phyloP scores from a whole-genome alignment of 176 grass and related monocot species.

The Lolium multiflorum region DNA sequence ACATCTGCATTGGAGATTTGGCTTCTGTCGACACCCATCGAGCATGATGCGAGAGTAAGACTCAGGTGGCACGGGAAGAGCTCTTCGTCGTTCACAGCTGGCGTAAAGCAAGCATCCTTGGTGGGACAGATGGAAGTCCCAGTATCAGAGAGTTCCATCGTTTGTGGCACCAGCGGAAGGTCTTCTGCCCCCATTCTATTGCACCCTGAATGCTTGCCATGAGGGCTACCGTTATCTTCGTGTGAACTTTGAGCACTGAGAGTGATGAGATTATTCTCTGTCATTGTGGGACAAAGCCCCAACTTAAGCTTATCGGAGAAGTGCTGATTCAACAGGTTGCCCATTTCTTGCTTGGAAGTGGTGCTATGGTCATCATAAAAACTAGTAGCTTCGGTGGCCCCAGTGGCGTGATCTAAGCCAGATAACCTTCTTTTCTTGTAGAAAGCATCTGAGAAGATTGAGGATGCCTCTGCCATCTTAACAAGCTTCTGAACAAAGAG shows the following conservation, averaged over 20 bases:
- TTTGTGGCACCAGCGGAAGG: conserved; percentile 47
- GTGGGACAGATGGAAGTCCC: conserved; percentile 66
- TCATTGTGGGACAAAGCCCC: conserved; percentile 67
- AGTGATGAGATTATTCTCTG: conserved; percentile 48
- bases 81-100: conserved; percentile 44
- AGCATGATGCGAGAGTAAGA: conserved; percentile 77
- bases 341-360: conserved; percentile 66
- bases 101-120: conserved; percentile 51
- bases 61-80: conserved; percentile 73
- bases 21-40: conserved; percentile 48
- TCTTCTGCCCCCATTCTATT: conserved; percentile 43
- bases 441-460: conserved; percentile 49
- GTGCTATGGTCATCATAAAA: conserved; percentile 84
- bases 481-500: conserved; percentile 78
- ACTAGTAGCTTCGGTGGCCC: conserved; percentile 55
- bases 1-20: conserved; percentile 43
- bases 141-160: conserved; percentile 60
- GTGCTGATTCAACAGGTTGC: conserved; percentile 57
- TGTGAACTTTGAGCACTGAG: conserved; percentile 68
- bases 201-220: conserved; percentile 55
- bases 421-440: conserved; percentile 86
- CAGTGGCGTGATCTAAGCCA: conserved; percentile 47
- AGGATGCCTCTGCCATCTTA: conserved; percentile 77
- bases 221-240: conserved; percentile 58
- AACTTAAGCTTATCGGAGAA: conserved; percentile 92